Evolutionary conservation across 495 filamentous ascomycete genomes (phyloP), one percentile per base, ranked within the genome.

Genomic region (Penicillium silybi): DNA sequence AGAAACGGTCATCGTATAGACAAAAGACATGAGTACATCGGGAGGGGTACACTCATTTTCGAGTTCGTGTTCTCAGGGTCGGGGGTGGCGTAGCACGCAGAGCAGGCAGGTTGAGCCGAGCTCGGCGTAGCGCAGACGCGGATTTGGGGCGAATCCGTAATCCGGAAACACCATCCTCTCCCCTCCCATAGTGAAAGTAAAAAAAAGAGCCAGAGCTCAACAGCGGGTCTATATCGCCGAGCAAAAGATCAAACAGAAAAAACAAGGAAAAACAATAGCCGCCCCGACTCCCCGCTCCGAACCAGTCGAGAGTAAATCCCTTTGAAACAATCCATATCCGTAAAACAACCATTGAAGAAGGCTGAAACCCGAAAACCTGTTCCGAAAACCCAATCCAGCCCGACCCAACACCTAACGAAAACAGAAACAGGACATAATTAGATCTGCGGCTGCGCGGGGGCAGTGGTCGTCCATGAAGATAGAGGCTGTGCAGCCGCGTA

Each of bases 371-470:
- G 25, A 32, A 37, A 34, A 32, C 19, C 16, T 18, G 18, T 7
- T n/a, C 26, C n/a, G 18, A 34, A 15, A 27, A 26, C n/a, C n/a
- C 4, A 52, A 48, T 18, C 35, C 18, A 35, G 23, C 26, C 60
- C 20, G 32, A 50, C 43, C 44, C 49, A 58, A 41, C 27, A 38
- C 46, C 26, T 26, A 49, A 41, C 23, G 35, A n/a, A 11, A 44
- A 50, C 23, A n/a, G 22, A 27, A 59, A 37, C 48, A 26, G 25
- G 46, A 25, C 34, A 23, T 34, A 34, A 54, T 70, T 59, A 76
- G 22, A 76, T 73, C 47, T 71, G 73, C 16, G 71, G 71, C 44
- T 74, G 73, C n/a, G 71, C 68, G 13, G 70, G 65, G 8, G 73
- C 68, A 18, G 71, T 65, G 6, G 73, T 75, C 27, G 70, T 69